Evolutionary conservation across 1,139 yeast genomes (phyloP).

Genomic region (Barnettozyma hawaiiensis): DNA sequence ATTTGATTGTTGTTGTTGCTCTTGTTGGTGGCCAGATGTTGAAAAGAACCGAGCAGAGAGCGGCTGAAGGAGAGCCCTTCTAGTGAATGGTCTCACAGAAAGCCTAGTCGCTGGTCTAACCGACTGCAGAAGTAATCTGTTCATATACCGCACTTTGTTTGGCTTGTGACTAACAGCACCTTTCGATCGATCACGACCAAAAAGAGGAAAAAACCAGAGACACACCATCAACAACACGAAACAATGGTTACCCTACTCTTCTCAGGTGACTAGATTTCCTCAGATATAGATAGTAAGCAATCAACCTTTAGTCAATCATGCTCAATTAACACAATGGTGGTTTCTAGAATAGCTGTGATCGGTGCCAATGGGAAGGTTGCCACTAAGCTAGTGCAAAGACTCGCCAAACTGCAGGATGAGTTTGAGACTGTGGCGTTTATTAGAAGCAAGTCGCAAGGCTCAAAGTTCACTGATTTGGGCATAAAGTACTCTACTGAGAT

Average conservation of each 20-base stretch:
- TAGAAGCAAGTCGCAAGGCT: conserved; percentile 42
- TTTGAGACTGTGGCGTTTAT: conserved; percentile 46
- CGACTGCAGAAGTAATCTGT: neutral
- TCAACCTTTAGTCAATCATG: neutral
- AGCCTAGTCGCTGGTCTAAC: neutral
- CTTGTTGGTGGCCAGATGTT: conserved; percentile 1
- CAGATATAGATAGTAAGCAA: too few relatives aligned
- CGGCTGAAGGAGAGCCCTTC: conserved; percentile 1
- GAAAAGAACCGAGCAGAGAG: conserved; percentile 7
- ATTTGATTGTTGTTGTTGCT: conserved; percentile 1
- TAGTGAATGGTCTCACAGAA: neutral
- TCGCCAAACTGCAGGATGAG: conserved; percentile 22
- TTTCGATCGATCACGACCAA: too few relatives aligned
- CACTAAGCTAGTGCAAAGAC: conserved; percentile 16
- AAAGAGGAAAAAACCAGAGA: too few relatives aligned
- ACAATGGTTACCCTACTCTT: neutral
- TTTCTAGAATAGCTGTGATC: conserved; percentile 38
- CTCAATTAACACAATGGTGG: conserved; percentile 8
- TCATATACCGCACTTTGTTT: neutral
- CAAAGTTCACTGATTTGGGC: conserved; percentile 34
- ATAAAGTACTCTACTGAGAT: conserved; percentile 36
- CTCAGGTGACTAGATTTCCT: too few relatives aligned
- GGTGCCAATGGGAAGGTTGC: conserved; percentile 66
- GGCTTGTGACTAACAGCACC: too few relatives aligned
- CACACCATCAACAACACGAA: too few relatives aligned